Evolutionary conservation across 2,329 filamentous ascomycete species (phyloP).

Genomic region (Lachnellula hyalina): DNA sequence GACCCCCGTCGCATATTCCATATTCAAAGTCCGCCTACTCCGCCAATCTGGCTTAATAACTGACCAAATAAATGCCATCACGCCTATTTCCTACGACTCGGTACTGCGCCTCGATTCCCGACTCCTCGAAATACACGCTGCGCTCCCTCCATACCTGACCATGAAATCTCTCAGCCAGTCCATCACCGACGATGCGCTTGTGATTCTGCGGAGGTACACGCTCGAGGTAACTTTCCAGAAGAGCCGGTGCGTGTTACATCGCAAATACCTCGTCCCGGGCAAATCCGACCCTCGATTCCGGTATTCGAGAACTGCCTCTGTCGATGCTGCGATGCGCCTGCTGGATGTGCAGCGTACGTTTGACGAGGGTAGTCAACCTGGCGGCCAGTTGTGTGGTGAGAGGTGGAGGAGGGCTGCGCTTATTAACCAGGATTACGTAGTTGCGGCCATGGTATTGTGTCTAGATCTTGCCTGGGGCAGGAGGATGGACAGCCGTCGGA

Average conservation of each 20-base stretch:
- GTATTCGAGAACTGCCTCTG: conserved; percentile 46
- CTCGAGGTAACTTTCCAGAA: conserved; percentile 14
- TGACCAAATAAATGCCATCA: conserved; percentile 44
- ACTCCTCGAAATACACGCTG: conserved; percentile 40
- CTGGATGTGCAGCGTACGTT: conserved; percentile 43
- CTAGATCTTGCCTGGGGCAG: conserved; percentile 29
- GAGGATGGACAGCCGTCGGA: neutral
- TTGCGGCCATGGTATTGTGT: conserved; percentile 55
- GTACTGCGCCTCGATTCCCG: conserved; percentile 42
- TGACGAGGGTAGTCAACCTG: conserved; percentile 45
- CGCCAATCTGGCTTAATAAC: conserved; percentile 47
- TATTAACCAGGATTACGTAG: conserved; percentile 53
- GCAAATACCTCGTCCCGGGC: conserved; percentile 12
- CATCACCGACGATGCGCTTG: conserved; percentile 6
- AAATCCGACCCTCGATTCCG: conserved; percentile 32
- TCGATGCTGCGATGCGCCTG: conserved; percentile 43
- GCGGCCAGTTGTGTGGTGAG: conserved; percentile 46
- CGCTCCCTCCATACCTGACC: conserved; percentile 38
- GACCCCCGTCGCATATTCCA: conserved; percentile 50
- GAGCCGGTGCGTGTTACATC: conserved; percentile 15
- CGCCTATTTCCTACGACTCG: conserved; percentile 42
- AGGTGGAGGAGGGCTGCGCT: conserved; percentile 53
- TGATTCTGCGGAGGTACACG: conserved; percentile 9
- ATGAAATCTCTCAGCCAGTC: conserved; percentile 32
- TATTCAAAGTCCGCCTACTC: conserved; percentile 43